Evolutionary conservation across 2,329 filamentous ascomycete species (phyloP).

Genomic region (Colletotrichum liaoningense): DNA sequence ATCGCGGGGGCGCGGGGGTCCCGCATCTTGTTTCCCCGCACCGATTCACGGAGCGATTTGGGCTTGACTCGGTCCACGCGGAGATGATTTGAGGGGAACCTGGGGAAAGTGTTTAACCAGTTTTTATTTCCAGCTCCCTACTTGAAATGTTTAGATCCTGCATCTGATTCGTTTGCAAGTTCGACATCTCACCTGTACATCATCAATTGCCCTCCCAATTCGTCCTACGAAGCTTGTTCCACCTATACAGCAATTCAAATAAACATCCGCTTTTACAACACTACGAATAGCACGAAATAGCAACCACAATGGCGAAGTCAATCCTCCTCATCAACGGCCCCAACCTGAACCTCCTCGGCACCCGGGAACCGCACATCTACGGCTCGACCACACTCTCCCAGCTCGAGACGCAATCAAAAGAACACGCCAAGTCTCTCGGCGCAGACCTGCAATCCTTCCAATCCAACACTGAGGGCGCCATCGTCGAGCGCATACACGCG

Average conservation of each 20-base stretch:
- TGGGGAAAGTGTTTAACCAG: constrained; percentile 10
- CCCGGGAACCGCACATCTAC: constrained; percentile 79
- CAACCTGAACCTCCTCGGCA: constrained; percentile 84
- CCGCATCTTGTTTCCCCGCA: constrained; percentile 3
- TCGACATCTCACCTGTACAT: not conserved
- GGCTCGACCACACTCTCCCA: constrained; percentile 75
- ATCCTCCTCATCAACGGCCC: constrained; percentile 83
- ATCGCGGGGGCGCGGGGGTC: not conserved
- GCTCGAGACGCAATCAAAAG: constrained; percentile 62
- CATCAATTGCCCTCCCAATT: not conserved
- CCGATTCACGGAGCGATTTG: not conserved
- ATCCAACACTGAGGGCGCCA: constrained; percentile 82
- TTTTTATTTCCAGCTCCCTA: not conserved
- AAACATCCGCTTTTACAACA: no score
- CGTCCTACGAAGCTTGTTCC: not conserved
- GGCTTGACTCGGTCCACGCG: not conserved
- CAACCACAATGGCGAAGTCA: constrained; percentile 51
- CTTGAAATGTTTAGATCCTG: not conserved
- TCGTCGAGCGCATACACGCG: constrained; percentile 79
- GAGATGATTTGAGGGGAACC: not conserved
- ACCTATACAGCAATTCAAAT: no score
- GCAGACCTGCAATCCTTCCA: constrained; percentile 65
- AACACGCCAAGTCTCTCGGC: constrained; percentile 61
- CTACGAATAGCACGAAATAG: no score
- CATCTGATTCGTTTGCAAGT: not conserved